phyloP scores from a whole-genome alignment of 345 rosid species.

The Toxicodendron radicans region DNA sequence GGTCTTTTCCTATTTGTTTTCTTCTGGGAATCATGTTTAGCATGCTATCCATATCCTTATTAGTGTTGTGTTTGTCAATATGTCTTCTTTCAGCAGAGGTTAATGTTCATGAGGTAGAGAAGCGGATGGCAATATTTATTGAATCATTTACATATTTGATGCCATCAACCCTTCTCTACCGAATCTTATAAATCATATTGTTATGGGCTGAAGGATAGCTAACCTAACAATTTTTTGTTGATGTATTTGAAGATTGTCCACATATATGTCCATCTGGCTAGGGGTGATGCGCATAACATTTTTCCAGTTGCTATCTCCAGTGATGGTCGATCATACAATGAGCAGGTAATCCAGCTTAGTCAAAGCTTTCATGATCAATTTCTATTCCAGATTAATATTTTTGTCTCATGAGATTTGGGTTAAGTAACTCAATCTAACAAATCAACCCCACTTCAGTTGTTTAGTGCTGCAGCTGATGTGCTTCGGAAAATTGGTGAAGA shows the following conservation, averaged over 20 bases:
- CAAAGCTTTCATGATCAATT: conserved; percentile 8
- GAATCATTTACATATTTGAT: background rate
- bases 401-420: background rate
- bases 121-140: background rate
- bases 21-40: background rate
- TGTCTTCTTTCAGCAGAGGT: background rate
- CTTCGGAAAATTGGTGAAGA: conserved; percentile 84
- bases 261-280: conserved; percentile 85
- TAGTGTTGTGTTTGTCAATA: background rate
- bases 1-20: too few relatives aligned
- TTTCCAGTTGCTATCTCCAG: conserved; percentile 91
- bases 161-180: background rate
- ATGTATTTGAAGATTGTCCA: conserved; percentile 73
- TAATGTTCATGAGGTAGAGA: background rate
- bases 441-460: conserved; percentile 52
- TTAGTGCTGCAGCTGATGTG: conserved; percentile 82
- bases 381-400: background rate
- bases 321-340: conserved; percentile 96
- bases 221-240: conserved; percentile 9
- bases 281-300: conserved; percentile 74
- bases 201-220: background rate
- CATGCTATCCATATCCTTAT: background rate
- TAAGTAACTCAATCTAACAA: conserved; percentile 18
- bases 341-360: conserved; percentile 54
- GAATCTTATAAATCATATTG: background rate